Evolutionary conservation across 2,329 filamentous ascomycete species (phyloP).

Genomic region (Botryotinia convoluta): DNA sequence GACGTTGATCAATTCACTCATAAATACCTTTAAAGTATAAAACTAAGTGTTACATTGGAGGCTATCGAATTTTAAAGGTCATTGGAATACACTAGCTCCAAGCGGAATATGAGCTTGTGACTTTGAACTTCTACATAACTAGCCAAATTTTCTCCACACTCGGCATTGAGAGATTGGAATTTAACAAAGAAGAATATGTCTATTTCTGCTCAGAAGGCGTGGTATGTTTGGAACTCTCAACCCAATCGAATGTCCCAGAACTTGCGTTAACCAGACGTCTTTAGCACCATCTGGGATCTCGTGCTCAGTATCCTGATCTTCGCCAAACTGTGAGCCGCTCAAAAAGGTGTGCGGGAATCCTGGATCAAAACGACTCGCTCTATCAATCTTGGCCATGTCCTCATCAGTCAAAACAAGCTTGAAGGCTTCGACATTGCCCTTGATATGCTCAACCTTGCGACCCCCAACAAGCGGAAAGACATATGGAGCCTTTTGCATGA

Average conservation of each 20-base stretch:
- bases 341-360: neutral
- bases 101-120: neutral
- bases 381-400: slow-evolving; percentile 54
- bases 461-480: slow-evolving; percentile 58
- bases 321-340: neutral
- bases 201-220: neutral
- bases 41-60: neutral
- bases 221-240: neutral
- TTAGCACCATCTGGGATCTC: neutral
- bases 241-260: neutral
- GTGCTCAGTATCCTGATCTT: neutral
- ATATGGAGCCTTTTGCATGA: slow-evolving; percentile 53
- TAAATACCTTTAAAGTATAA: neutral
- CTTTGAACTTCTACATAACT: no score
- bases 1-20: neutral
- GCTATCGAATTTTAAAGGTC: no score
- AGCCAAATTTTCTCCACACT: no score
- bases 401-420: slow-evolving; percentile 49
- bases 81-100: neutral
- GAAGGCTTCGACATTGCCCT: slow-evolving; percentile 54
- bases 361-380: neutral
- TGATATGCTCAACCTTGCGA: slow-evolving; percentile 55
- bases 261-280: neutral
- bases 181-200: no score
- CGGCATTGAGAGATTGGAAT: no score